Conservation (phyloP, 176 grass and related monocot genomes). For the Juncus effusus region DNA sequence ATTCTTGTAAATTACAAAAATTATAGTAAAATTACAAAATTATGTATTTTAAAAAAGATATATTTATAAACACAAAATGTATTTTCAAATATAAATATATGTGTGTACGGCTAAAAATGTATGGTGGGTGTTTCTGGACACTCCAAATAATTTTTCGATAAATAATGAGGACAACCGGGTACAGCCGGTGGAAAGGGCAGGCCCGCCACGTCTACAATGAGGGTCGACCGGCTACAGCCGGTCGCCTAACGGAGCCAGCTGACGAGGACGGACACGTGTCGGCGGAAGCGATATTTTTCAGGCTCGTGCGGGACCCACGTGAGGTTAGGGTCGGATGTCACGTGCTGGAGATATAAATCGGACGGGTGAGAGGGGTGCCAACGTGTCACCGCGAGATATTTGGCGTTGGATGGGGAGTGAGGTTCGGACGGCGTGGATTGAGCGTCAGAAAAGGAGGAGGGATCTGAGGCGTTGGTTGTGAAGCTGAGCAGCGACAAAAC, state of each 20-base stretch:
- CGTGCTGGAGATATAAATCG: conserved; percentile 22
- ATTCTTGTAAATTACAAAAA: too few relatives aligned
- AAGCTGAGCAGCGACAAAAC: conserved; percentile 56
- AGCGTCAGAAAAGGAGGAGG: not conserved
- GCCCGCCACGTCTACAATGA: not conserved
- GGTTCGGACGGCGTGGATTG: not conserved
- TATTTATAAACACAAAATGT: too few relatives aligned
- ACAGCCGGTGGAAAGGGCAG: not conserved
- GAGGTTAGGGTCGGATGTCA: conserved; percentile 19
- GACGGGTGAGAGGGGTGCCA: conserved; percentile 34
- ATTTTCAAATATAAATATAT: too few relatives aligned
- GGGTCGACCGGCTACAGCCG: not conserved
- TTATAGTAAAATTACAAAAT: too few relatives aligned
- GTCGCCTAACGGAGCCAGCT: not conserved
- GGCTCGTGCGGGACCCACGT: not conserved
- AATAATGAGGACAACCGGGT: not conserved
- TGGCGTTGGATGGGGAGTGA: conserved; percentile 41
- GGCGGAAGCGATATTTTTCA: conserved; percentile 63
- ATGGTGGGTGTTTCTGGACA: too few relatives aligned
- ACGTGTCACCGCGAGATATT: conserved; percentile 3
- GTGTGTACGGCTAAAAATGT: too few relatives aligned
- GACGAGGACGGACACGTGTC: conserved; percentile 37
- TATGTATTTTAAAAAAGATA: too few relatives aligned
- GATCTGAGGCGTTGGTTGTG: conserved; percentile 49
- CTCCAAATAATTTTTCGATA: too few relatives aligned